A percentile compares a stretch with the other conserved stretches of the same genome.
Evolutionary conservation across 768 basidiomycete genomes (phyloP).

Genomic region (Erythrobasidium yunnanense): DNA sequence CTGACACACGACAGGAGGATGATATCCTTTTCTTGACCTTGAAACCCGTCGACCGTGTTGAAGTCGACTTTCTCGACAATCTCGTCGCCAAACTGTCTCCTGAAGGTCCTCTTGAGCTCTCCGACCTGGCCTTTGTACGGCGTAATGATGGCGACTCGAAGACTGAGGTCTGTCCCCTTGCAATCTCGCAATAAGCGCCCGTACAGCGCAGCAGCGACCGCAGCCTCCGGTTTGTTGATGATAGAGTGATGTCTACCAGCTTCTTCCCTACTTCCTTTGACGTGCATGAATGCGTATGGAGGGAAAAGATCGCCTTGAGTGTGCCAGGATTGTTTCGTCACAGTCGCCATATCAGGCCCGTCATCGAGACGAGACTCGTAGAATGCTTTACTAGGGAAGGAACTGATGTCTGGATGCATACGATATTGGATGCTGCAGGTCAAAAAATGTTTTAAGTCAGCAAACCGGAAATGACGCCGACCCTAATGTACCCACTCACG

Average conservation of each 20-base stretch:
- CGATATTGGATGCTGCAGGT: constrained; percentile 83
- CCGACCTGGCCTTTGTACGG: constrained; percentile 41
- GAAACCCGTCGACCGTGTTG: constrained; percentile 93
- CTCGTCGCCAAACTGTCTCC: constrained; percentile 57
- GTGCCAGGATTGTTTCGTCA: constrained; percentile 83
- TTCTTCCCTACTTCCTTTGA: constrained; percentile 57
- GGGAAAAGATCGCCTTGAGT: constrained; percentile 34
- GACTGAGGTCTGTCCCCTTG: constrained; percentile 42
- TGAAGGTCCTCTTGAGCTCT: constrained; percentile 62
- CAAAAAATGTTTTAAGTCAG: background rate
- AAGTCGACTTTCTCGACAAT: constrained; percentile 70
- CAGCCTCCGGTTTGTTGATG: constrained; percentile 62
- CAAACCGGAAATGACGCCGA: background rate
- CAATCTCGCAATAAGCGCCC: constrained; percentile 57
- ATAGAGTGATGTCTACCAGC: constrained; percentile 58
- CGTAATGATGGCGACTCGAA: constrained; percentile 21
- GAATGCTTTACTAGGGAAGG: constrained; percentile 75
- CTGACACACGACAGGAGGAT: constrained; percentile 96
- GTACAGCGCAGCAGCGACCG: constrained; percentile 67
- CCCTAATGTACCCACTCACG: constrained; percentile 46
- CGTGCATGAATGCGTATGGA: constrained; percentile 79
- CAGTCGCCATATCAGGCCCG: constrained; percentile 74
- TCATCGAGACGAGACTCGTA: constrained; percentile 69
- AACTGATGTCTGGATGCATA: constrained; percentile 83
- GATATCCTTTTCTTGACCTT: constrained; percentile 97